phyloP scores from a whole-genome alignment of 1,284 basidiomycete species.

The Kwoniella shivajii region DNA sequence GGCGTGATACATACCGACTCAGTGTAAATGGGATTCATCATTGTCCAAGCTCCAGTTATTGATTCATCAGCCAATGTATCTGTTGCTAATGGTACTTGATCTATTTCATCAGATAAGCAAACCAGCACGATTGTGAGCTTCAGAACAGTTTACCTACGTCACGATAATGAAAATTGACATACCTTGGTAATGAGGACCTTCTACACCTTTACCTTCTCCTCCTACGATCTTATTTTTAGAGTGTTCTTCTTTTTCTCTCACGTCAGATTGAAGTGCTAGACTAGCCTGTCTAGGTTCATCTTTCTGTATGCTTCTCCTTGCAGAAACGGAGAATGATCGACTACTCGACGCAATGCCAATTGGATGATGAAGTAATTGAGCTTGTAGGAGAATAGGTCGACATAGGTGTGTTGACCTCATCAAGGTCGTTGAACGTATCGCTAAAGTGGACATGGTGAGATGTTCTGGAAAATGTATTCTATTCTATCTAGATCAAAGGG shows the following conservation, averaged over 20 bases:
- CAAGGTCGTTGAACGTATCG: conserved; percentile 1
- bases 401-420: conserved; percentile 2
- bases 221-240: conserved; percentile 26
- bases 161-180: conserved; percentile 6
- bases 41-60: conserved; percentile 45
- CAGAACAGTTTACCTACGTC: conserved; percentile 1
- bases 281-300: conserved; percentile 20
- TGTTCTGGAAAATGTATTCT: too few species aligned
- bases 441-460: conserved; percentile 11
- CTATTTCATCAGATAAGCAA: conserved; percentile 10
- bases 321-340: conserved; percentile 18
- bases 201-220: conserved; percentile 30
- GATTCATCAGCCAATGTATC: conserved; percentile 27
- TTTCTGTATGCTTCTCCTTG: conserved; percentile 11
- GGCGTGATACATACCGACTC: conserved; percentile 32
- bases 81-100: conserved; percentile 8
- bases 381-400: conserved; percentile 1
- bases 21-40: conserved; percentile 54
- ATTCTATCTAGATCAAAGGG: too few species aligned
- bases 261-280: conserved; percentile 28
- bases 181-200: conserved; percentile 49
- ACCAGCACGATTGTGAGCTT: background rate
- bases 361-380: background rate
- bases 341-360: background rate
- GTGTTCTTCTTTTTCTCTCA: conserved; percentile 27